Base-by-base conservation (phyloP, 441 rosid species). In the Mallotus japonicus region DNA sequence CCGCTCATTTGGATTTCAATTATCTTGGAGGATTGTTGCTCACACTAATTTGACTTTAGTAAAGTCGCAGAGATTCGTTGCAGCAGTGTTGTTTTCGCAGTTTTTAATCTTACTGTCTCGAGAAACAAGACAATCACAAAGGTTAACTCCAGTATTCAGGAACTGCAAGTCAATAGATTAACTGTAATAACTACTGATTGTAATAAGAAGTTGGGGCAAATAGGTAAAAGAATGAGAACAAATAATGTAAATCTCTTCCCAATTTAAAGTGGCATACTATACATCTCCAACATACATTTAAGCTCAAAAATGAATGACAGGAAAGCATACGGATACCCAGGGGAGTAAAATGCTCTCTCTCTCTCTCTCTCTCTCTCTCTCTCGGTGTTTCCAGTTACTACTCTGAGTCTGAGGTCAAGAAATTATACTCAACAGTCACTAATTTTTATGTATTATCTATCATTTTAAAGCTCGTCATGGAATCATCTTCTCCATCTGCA, bases 401-500 rank as follows among this genome's bases (percentile, higher is more conserved):
- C 20, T 11, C 54, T 34, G 44, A 10, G 54, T 11, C 54, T 34
- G 44, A 11, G 54, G 16, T 22, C 51, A 46, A 34, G 47, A 62
- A 62, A 6, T 55, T 17, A 55, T 55, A 22, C 24, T 62, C 15
- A 14, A 40, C 15, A 64, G 47, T 64, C 53, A 9, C 13, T 14
- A 16, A 6, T 59, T 59, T 12, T 11, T 28, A 42, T n/a, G 17
- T 44, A 44, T n/a, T 8, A 64, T 19, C 12, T 3, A 15, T 8
- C 15, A 19, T 1, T 1, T 76, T 77, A 89, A n/a, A 90, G 94
- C 70, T 90, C 96, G 14, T 90, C 97, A 67, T 84, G 91, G 84
- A 78, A 8, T 89, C 97, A 32, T 87, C 97, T 7, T 83, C 80
- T 0, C 9, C 77, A 0, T 83, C 57, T 16, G 85, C 65, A 22